Base-by-base conservation (phyloP, 352 stramenopile species). In the Globisporangium spiculum region DNA sequence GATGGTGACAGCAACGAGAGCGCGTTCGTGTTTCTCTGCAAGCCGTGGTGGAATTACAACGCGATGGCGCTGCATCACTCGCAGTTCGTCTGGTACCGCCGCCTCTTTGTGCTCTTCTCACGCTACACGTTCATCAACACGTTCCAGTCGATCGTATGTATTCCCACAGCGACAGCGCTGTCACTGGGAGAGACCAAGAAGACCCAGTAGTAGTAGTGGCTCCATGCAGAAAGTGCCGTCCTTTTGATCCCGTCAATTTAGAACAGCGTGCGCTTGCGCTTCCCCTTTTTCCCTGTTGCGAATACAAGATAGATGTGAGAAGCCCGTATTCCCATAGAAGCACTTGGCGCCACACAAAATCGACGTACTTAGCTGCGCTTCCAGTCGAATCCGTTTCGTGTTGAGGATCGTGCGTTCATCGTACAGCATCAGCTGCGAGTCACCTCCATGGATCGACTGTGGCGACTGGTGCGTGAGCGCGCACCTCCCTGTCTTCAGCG, bases 21-120 rank as follows among this genome's bases (percentile, higher is more conserved):
- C n/a, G 73, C 80, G 38, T 88, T 88, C 55, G 80, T 91, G 26
- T 88, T 94, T 48, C 59, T 81, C 16, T 86, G 78, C 64, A 76
- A 73, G 4, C 83, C 86, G 38, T 77, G 66, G 67, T 92, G 78
- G 78, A 97, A 93, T 65, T 98, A 97, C 84, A 84, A 76, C 16
- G 91, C 90, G 1, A 98, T 99, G 95, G 80, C 86, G 53, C 78
- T 95, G 38, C 96, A 99, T 68, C 61, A 74, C 30, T 98, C 88
- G 71, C 96, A 99, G 77, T 99, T 98, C 72, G 95, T 99, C 32
- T 99, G 96, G 96, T 99, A 98, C 73, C 91, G 96, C 53, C 89
- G 93, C n/a, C 79, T 99, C 7, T 98, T 97, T 69, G 90, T 99
- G n/a, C 55, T 90, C 10, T 99, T 99, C 69, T 98, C 90, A 38